These are phyloP conservation scores for Parastagonospora avenae DNA, from an alignment of 2,329 filamentous ascomycete species.

Conservation along the genomic window DNA sequence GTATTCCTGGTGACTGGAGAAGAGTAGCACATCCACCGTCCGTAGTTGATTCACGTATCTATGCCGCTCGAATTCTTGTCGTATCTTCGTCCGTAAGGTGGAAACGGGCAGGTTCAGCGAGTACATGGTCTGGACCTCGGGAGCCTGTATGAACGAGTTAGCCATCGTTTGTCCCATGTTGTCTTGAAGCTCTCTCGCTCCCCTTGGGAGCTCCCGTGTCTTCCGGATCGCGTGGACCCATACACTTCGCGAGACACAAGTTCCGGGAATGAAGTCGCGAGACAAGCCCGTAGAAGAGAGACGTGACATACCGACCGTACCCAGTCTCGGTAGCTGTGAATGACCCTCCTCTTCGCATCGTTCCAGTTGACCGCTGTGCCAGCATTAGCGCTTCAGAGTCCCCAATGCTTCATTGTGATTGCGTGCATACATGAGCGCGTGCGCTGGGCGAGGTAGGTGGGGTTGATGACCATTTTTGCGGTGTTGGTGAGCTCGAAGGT, in stretches of 20 bases:
- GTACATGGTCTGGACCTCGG: conserved; percentile 98
- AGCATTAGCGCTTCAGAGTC: conserved; percentile 20
- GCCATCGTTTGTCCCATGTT: neutral
- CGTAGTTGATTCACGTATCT: conserved; percentile 88
- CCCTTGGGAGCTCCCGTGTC: neutral
- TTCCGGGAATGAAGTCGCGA: too few relatives aligned
- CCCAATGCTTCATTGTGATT: conserved; percentile 17
- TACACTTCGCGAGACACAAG: too few relatives aligned
- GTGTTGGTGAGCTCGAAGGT: conserved; percentile 32
- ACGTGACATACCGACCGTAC: conserved; percentile 80
- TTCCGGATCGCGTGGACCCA: too few relatives aligned
- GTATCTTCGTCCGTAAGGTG: conserved; percentile 86
- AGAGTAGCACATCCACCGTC: conserved; percentile 86
- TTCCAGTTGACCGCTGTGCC: conserved; percentile 79
- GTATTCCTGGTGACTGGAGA: conserved; percentile 90
- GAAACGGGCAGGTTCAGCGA: conserved; percentile 87
- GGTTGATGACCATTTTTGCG: conserved; percentile 76
- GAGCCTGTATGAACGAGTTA: conserved; percentile 65
- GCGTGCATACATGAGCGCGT: conserved; percentile 57
- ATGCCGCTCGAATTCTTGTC: conserved; percentile 96
- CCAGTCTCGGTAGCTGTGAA: conserved; percentile 93
- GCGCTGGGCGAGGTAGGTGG: conserved; percentile 78
- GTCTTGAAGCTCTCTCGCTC: neutral
- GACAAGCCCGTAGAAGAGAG: too few relatives aligned
- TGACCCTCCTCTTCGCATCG: conserved; percentile 85